phyloP scores from a whole-genome alignment of 306 rosid species.

The Leucaena leucocephala region DNA sequence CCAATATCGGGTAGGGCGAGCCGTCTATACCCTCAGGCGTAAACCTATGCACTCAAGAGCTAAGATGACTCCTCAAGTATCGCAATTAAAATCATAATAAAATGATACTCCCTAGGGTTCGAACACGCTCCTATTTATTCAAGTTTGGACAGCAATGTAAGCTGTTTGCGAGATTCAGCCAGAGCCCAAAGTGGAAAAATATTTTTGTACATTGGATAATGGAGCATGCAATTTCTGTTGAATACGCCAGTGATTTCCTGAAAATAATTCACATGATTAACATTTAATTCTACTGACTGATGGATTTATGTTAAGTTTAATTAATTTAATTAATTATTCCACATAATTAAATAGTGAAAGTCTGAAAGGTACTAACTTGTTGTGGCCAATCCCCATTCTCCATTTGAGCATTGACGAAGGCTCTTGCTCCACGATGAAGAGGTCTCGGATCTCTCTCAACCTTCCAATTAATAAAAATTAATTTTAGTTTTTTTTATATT shows the following conservation, averaged over 20 bases:
- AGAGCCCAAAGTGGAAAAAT: conserved; percentile 75
- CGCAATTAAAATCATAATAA: too few relatives aligned
- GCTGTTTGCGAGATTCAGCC: conserved; percentile 62
- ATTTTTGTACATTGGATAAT: conserved; percentile 70
- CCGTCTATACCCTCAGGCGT: too few relatives aligned
- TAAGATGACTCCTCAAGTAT: too few relatives aligned
- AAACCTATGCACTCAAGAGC: too few relatives aligned
- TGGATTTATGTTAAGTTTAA: not conserved
- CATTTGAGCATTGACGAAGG: conserved; percentile 58
- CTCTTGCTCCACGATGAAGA: conserved; percentile 62
- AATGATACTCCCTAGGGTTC: too few relatives aligned
- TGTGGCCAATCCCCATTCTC: conserved; percentile 79
- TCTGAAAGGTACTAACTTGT: conserved; percentile 36
- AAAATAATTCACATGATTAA: not conserved
- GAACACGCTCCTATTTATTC: too few relatives aligned
- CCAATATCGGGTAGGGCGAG: too few relatives aligned
- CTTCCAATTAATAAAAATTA: not conserved
- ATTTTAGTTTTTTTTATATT: not conserved
- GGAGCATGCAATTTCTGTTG: conserved; percentile 65
- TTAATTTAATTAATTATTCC: not conserved
- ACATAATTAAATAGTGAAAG: not conserved
- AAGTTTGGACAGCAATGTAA: too few relatives aligned
- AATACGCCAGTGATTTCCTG: conserved; percentile 65
- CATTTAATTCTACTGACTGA: not conserved
- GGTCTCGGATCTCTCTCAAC: conserved; percentile 62